Evolutionary conservation across 1,284 basidiomycete genomes (phyloP), one percentile per base, ranked within the genome.

Genomic region (Ganoderma resinaceum): DNA sequence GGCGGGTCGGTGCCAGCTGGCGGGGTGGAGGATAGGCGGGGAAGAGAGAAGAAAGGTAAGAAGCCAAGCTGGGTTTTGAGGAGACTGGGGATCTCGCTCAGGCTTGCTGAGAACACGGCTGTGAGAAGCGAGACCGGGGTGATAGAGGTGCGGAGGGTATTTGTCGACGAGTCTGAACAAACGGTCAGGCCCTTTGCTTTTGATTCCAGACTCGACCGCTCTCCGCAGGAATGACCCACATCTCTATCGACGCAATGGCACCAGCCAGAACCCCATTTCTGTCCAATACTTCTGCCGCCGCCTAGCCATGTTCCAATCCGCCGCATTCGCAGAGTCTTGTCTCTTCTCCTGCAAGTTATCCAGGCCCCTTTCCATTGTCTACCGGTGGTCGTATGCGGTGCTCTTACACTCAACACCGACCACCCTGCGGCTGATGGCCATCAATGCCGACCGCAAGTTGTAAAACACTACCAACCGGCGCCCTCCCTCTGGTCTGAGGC

Each of bases 61-160:
- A 60, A 42, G 62, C 31, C 62, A 43, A 37, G 46, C n/a, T n/a
- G n/a, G 38, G 35, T 33, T n/a, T 59, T 58, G 42, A 26, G 26
- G 49, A 43, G 64, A 46, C 43, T 26, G 42, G 46, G n/a, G 66
- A 29, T 18, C n/a, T 23, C n/a, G n/a, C n/a, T n/a, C n/a, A n/a
- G n/a, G n/a, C 7, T 49, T 2, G 14, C 12, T 26, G 42, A 16
- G 20, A 8, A n/a, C n/a, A 46, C 31, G 49, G 42, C 33, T 31
- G 65, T 53, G 43, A 38, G 68, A 66, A 58, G 55, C 55, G 55
- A 35, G 38, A 42, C 63, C 52, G 63, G 63, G 63, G 23, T 49
- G 62, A 42, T 49, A 62, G 53, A 49, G 60, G 59, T 46, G 62
- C 67, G 59, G 67, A 55, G 63, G 46, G 46, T 18, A 38, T 37